phyloP scores from a whole-genome alignment of 768 basidiomycete species.

The Lactarius hatsudake region DNA sequence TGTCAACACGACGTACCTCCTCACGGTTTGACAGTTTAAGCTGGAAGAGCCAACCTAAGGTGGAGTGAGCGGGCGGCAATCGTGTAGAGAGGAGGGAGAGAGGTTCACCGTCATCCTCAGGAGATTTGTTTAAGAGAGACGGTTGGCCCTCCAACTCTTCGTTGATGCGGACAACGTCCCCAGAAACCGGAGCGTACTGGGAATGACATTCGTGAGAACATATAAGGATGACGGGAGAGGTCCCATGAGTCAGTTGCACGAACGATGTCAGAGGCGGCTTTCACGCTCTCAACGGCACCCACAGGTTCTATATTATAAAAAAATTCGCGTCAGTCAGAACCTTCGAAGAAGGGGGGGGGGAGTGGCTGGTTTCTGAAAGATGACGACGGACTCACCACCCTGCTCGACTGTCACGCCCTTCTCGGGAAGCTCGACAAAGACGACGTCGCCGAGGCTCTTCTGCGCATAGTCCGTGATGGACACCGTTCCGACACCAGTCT shows the following conservation, averaged over 20 bases:
- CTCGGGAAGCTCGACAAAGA: constrained; percentile 88
- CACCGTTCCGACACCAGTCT: constrained; percentile 73
- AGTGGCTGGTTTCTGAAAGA: not conserved
- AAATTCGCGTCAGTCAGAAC: not conserved
- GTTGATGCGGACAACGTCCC: constrained; percentile 79
- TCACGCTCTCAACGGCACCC: constrained; percentile 94
- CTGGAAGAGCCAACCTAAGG: constrained; percentile 92
- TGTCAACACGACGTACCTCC: constrained; percentile 52
- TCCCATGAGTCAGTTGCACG: constrained; percentile 29
- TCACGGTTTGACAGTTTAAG: constrained; percentile 73
- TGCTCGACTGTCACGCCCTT: constrained; percentile 58
- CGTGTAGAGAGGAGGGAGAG: not conserved
- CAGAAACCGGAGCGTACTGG: constrained; percentile 92
- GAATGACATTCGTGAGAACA: constrained; percentile 21
- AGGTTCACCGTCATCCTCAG: constrained; percentile 72
- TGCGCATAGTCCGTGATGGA: constrained; percentile 93
- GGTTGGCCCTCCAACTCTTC: constrained; percentile 62
- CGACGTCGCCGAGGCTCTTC: constrained; percentile 89
- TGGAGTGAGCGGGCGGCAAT: constrained; percentile 2
- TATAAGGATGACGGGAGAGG: not conserved
- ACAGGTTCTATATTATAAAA: constrained; percentile 51
- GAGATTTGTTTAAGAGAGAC: constrained; percentile 82
- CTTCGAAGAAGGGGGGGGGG: not conserved
- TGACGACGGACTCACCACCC: constrained; percentile 59
- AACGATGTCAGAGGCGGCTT: constrained; percentile 94